Evolutionary conservation across 1,284 basidiomycete genomes (phyloP).

Genomic region (Xerocomus minutiporus): DNA sequence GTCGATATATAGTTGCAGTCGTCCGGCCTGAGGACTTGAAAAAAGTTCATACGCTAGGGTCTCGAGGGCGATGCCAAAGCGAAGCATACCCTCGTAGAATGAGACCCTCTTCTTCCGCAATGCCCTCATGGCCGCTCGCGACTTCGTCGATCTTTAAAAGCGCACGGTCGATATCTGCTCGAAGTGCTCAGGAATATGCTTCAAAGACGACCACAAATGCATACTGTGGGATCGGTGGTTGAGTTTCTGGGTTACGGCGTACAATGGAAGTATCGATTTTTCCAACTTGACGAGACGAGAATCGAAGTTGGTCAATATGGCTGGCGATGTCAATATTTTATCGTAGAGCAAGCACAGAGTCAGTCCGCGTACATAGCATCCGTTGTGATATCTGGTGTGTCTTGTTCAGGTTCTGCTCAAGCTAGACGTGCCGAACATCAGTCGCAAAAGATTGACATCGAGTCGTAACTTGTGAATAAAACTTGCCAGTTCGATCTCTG

Average conservation of each 20-base stretch:
- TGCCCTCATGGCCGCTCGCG: conserved; percentile 69
- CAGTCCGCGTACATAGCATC: conserved; percentile 65
- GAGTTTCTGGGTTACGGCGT: conserved; percentile 69
- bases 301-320: conserved; percentile 75
- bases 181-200: conserved; percentile 1
- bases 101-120: conserved; percentile 70
- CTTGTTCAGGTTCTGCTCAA: conserved; percentile 82
- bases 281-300: conserved; percentile 72
- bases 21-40: conserved; percentile 60
- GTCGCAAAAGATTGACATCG: background rate
- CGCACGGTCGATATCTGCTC: conserved; percentile 71
- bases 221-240: conserved; percentile 64
- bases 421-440: conserved; percentile 36
- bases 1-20: conserved; percentile 62
- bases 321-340: conserved; percentile 38
- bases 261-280: conserved; percentile 74
- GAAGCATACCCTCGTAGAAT: conserved; percentile 64
- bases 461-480: background rate
- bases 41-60: background rate
- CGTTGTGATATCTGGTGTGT: conserved; percentile 75
- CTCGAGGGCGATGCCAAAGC: background rate
- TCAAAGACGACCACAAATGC: conserved; percentile 22
- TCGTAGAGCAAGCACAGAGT: background rate
- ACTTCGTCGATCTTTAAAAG: conserved; percentile 73
- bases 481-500: conserved; percentile 25